Evolutionary conservation across 495 filamentous ascomycete species (phyloP), one percentile per base, ranked within the genome.

Genomic region (Saxophila tyrrhenica): DNA sequence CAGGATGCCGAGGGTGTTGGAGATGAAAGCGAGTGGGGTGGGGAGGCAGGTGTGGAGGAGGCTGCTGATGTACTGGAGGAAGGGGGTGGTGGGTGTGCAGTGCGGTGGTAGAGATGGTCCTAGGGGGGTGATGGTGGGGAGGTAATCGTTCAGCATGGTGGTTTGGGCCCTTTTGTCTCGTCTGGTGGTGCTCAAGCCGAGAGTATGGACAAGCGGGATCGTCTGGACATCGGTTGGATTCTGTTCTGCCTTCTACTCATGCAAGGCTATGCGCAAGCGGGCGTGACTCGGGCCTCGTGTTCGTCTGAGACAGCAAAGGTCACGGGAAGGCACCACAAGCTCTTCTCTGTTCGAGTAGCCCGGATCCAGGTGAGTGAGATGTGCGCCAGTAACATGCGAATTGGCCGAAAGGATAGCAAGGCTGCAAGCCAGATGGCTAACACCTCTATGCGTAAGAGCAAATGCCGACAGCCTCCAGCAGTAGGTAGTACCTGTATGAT

Each of bases 11-110:
- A 86, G 70, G n/a, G 75, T 52, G 5, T 76, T 81, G 42, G 84
- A 87, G 57, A 83, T 64, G 55, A 86, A 70, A 50, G 82, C 81
- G 39, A 85, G 75, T 51, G 78, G 73, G 22, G 78, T 83, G 16
- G 84, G 84, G 15, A 86, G 65, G 69, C 84, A 87, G 50, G 77
- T 79, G 61, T 82, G 77, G 57, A 86, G 75, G 47, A 74, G 67
- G 3, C 73, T 71, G 56, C 84, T 87, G 50, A 86, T 50, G 19
- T 69, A 62, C 50, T 73, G 69, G 49, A 87, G 73, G 58, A 84
- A 75, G 21, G 72, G 68, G 54, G 74, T 81, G 0, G 75, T 70
- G 13, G 84, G 84, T 62, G 78, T 73, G 68, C 84, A 87, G 69
- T 84, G 76, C 1, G 72, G 67, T 3, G 82, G 81, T 48, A 85